A percentile compares a stretch with the other conserved stretches of the same genome.
These are phyloP conservation scores for Luvunga scandens DNA, from an alignment of 345 rosid species.

Conservation along the genomic window DNA sequence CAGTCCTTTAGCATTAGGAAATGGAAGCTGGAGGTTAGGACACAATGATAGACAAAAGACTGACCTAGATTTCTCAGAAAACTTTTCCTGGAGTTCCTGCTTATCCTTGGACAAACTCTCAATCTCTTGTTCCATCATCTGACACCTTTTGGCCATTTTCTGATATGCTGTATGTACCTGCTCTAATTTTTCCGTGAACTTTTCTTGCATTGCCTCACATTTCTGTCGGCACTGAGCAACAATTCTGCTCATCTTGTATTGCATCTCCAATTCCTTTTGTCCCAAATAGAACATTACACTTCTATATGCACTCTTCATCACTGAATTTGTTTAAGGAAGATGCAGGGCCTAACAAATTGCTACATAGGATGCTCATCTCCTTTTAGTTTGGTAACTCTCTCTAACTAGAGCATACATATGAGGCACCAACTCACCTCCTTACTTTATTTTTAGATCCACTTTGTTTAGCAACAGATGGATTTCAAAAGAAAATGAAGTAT, in stretches of 20 bases:
- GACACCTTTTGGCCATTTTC: slow-evolving; percentile 81
- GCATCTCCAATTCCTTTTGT: slow-evolving; percentile 95
- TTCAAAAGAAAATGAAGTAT: background rate
- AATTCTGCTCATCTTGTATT: slow-evolving; percentile 80
- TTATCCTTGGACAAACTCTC: slow-evolving; percentile 85
- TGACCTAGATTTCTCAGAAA: slow-evolving; percentile 89
- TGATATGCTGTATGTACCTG: slow-evolving; percentile 89
- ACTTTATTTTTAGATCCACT: background rate
- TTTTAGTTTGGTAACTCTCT: background rate
- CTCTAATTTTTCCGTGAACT: slow-evolving; percentile 85
- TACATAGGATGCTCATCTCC: background rate
- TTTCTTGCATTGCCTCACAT: slow-evolving; percentile 88
- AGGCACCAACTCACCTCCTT: background rate
- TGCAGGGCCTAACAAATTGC: slow-evolving; percentile 4
- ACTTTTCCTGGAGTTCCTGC: slow-evolving; percentile 93
- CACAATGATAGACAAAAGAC: slow-evolving; percentile 17
- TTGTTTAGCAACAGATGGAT: background rate
- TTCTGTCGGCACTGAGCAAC: slow-evolving; percentile 84
- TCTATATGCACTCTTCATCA: slow-evolving; percentile 92
- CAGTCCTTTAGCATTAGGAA: background rate
- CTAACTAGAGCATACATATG: background rate
- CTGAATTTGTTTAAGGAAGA: slow-evolving; percentile 53
- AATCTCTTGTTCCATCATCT: slow-evolving; percentile 90
- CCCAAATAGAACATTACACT: slow-evolving; percentile 83
- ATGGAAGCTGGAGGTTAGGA: slow-evolving; percentile 3